Conservation (phyloP, 352 stramenopile species). For the Elongisporangium prolatum region DNA sequence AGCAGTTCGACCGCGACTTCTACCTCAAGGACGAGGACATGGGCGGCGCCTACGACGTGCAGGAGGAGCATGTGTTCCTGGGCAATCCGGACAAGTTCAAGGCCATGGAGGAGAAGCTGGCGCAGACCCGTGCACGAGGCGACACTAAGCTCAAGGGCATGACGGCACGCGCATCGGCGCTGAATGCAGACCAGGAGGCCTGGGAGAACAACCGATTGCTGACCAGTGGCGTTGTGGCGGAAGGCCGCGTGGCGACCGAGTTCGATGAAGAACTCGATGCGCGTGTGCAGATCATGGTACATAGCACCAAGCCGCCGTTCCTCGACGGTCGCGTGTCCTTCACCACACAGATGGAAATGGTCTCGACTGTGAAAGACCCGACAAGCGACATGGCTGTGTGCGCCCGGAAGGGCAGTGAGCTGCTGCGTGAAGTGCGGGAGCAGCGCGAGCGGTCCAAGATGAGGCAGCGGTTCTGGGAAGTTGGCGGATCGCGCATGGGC, state of each 20-base stretch:
- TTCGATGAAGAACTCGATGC: conserved; percentile 94
- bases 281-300: conserved; percentile 95
- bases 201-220: conserved; percentile 98
- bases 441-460: conserved; percentile 89
- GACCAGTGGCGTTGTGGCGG: conserved; percentile 90
- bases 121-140: conserved; percentile 65
- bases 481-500: conserved; percentile 96
- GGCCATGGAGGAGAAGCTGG: conserved; percentile 88
- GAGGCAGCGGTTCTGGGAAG: conserved; percentile 98
- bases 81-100: conserved; percentile 90
- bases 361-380: conserved; percentile 94
- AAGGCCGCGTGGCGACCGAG: conserved; percentile 63
- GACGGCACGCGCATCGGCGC: conserved; percentile 87
- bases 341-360: conserved; percentile 93
- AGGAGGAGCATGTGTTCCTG: conserved; percentile 85
- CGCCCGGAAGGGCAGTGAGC: conserved; percentile 90
- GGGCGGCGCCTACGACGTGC: conserved; percentile 40
- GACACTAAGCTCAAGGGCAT: conserved; percentile 88
- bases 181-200: conserved; percentile 96
- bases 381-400: conserved; percentile 96
- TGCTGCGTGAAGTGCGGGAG: conserved; percentile 73
- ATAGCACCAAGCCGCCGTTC: conserved; percentile 98
- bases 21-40: conserved; percentile 92
- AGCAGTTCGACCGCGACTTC: conserved; percentile 94
- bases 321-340: conserved; percentile 93